Evolutionary conservation across 2,329 filamentous ascomycete species (phyloP), one percentile per base, ranked within the genome.

Genomic region (Rasamsonia emersonii): DNA sequence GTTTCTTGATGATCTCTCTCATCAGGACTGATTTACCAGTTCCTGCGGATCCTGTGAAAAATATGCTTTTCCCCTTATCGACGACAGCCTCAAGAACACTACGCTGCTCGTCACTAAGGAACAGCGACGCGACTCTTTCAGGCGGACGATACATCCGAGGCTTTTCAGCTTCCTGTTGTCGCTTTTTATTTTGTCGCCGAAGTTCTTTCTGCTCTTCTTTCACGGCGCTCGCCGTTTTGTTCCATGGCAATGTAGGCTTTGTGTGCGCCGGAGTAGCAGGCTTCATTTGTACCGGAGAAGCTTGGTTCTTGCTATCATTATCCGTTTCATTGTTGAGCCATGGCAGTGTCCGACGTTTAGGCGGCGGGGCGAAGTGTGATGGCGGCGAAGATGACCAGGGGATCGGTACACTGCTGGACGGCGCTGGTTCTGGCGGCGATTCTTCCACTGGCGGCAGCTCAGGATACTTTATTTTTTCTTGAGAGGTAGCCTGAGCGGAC

Each of bases 1-100:
- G 55, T 3, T 82, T 77, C 4, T 73, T 65, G 46, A 98, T 96
- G 39, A 96, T 94, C 43, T 93, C 79, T 42, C 88, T 76, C 72
- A 98, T 86, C 36, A 98, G 63, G 3, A 98, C 89, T 1, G 91
- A 98, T 67, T 98, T 98, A 58, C 91, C 91, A 4, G 91, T 95
- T 68, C 77, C 86, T 36, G 91, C 91, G 37, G 91, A 93, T 46
- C 91, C 91, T 1, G 91, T 98, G 58, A 98, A 98, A 65, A 98
- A 98, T 2, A 95, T 88, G 47, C 89, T 96, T 56, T 86, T 81
- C 37, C 74, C 74, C 41, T 83, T 66, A 14, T 91, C 74, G 5
- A 86, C 73, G 7, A 98, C 89, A 13, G 95, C 67, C 27, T 86
- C 77, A 36, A 93, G 67, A 8, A 98, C 86, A 37, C 83, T 77